Conservation (phyloP, 2,329 filamentous ascomycete species). For the Penicillium sp. region DNA sequence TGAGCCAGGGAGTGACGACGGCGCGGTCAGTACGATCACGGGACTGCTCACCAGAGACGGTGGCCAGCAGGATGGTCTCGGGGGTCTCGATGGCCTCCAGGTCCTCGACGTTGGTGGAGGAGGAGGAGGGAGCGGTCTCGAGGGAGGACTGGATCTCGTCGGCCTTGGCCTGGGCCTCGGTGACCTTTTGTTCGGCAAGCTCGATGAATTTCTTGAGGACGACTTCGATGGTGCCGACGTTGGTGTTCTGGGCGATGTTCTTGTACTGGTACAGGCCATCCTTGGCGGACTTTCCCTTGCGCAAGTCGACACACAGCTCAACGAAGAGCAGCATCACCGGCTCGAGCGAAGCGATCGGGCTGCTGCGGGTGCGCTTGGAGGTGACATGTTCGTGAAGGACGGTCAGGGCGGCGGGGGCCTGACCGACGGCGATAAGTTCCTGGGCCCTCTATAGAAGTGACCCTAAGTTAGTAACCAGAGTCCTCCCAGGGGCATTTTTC, state of each 20-base stretch:
- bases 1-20: slow-evolving; percentile 98
- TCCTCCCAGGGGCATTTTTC: not conserved
- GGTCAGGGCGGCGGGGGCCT: slow-evolving; percentile 87
- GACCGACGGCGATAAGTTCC: slow-evolving; percentile 97
- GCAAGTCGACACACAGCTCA: slow-evolving; percentile 93
- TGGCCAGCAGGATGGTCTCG: slow-evolving; percentile 96
- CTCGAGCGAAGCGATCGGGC: slow-evolving; percentile 92
- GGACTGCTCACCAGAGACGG: slow-evolving; percentile 96
- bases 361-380: slow-evolving; percentile 96
- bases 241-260: slow-evolving; percentile 99
- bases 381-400: slow-evolving; percentile 99
- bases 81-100: slow-evolving; percentile 96
- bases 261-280: slow-evolving; percentile 99
- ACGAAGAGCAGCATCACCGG: slow-evolving; percentile 98
- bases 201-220: slow-evolving; percentile 99
- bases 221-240: slow-evolving; percentile 96
- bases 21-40: slow-evolving; percentile 96
- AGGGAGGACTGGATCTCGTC: slow-evolving; percentile 90
- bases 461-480: slow-evolving; percentile 23
- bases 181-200: slow-evolving; percentile 93
- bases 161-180: slow-evolving; percentile 91
- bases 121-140: slow-evolving; percentile 72
- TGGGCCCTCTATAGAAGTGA: slow-evolving; percentile 71
- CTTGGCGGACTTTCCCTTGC: slow-evolving; percentile 98
- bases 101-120: slow-evolving; percentile 82